Evolutionary conservation across 2,329 filamentous ascomycete species (phyloP).

Genomic region (Colletotrichum scovillei): DNA sequence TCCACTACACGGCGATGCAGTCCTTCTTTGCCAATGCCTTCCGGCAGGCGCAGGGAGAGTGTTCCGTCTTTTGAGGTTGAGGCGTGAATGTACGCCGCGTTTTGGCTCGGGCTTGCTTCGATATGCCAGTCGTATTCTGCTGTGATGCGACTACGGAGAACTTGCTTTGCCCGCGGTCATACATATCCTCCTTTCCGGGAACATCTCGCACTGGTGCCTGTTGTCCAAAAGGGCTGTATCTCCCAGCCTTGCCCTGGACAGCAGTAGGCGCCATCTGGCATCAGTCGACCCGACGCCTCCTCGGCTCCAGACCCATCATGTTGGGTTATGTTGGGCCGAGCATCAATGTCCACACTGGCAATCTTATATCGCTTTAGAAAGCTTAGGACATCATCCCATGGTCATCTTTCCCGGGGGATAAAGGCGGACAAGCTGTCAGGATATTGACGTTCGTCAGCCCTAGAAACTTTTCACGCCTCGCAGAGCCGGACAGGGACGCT

Average conservation of each 20-base stretch:
- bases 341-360: not conserved
- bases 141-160: not conserved
- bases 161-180: not conserved
- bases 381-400: not conserved
- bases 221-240: not conserved
- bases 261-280: not conserved
- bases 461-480: not conserved
- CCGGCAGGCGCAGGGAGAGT: constrained; percentile 71
- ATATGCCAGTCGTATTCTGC: not conserved
- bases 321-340: not conserved
- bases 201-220: too few species aligned
- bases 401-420: not conserved
- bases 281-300: not conserved
- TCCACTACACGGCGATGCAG: constrained; percentile 97
- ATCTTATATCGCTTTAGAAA: not conserved
- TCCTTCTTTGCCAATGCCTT: constrained; percentile 89
- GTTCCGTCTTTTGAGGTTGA: constrained; percentile 59
- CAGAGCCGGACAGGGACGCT: too few species aligned
- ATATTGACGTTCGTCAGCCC: not conserved
- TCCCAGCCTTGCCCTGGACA: not conserved
- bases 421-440: not conserved
- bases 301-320: not conserved
- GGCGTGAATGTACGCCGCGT: not conserved
- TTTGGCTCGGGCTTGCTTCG: not conserved
- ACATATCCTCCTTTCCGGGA: not conserved